A percentile compares a stretch with the other conserved stretches of the same genome.
These are phyloP conservation scores for Termitomyces sp. DNA, from an alignment of 768 basidiomycete species.

Conservation along the genomic window DNA sequence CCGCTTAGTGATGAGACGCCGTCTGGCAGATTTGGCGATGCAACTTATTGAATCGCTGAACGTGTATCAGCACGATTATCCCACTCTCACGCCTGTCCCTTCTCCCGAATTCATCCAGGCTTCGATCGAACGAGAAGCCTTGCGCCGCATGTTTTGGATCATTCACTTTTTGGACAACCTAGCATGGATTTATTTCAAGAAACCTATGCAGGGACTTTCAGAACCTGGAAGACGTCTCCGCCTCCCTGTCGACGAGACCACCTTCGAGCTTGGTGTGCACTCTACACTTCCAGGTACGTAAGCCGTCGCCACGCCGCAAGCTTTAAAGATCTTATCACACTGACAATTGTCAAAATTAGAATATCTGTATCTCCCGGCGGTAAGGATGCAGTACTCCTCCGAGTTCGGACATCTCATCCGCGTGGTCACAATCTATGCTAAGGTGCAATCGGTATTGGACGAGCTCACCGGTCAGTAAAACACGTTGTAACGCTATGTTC, in stretches of 20 bases:
- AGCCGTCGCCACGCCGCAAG: constrained; percentile 2
- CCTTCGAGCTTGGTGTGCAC: constrained; percentile 70
- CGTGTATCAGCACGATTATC: constrained; percentile 60
- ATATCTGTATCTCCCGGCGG: constrained; percentile 62
- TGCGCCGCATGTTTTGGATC: constrained; percentile 82
- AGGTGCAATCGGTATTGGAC: constrained; percentile 55
- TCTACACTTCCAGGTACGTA: constrained; percentile 49
- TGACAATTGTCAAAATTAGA: constrained; percentile 39
- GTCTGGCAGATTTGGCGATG: constrained; percentile 53
- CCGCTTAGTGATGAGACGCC: constrained; percentile 19
- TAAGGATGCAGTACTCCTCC: constrained; percentile 58
- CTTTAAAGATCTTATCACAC: background rate
- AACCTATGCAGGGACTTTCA: constrained; percentile 33
- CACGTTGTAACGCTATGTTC: constrained; percentile 9
- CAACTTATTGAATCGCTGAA: constrained; percentile 66
- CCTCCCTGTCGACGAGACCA: constrained; percentile 78
- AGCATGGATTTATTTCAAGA: constrained; percentile 43
- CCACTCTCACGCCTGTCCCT: constrained; percentile 55
- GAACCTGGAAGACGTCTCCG: constrained; percentile 54
- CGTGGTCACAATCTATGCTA: constrained; percentile 59
- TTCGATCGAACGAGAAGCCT: constrained; percentile 70
- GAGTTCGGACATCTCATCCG: constrained; percentile 79
- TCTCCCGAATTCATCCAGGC: constrained; percentile 56
- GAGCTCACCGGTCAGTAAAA: constrained; percentile 41
- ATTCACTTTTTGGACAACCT: constrained; percentile 60